Evolutionary conservation across 148 eudicot genomes (phyloP).

Genomic region (Cornus suecica): DNA sequence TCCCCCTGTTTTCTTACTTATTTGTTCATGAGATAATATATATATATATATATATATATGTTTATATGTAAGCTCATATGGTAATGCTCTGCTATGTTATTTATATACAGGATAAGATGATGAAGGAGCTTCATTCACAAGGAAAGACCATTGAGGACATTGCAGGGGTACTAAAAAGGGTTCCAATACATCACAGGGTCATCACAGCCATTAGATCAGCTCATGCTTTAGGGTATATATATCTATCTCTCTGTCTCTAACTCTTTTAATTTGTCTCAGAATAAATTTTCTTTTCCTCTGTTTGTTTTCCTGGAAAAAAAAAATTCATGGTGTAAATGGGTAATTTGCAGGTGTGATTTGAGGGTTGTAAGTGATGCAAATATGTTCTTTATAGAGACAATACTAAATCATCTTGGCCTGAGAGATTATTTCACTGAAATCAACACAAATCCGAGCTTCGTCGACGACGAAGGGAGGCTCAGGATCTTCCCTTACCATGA

Average conservation of each 20-base stretch:
- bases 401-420: conserved; percentile 56
- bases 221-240: conserved; percentile 67
- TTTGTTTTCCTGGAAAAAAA: neutral
- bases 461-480: conserved; percentile 60
- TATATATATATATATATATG: neutral
- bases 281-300: neutral
- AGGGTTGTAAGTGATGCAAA: conserved; percentile 89
- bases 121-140: conserved; percentile 64
- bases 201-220: conserved; percentile 67
- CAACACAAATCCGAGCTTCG: conserved; percentile 64
- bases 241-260: neutral
- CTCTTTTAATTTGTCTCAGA: neutral
- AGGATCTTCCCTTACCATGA: conserved; percentile 67
- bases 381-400: conserved; percentile 64
- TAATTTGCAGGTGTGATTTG: conserved; percentile 65
- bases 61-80: too few relatives aligned
- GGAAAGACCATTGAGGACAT: conserved; percentile 66
- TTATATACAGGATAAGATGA: conserved; percentile 61
- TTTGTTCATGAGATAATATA: neutral
- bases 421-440: conserved; percentile 65
- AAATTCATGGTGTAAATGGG: neutral
- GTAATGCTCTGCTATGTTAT: neutral
- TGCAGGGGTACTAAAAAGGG: conserved; percentile 43
- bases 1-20: too few relatives aligned
- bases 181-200: conserved; percentile 66